phyloP scores from a whole-genome alignment of 306 rosid genomes.

The Benincasa hispida region DNA sequence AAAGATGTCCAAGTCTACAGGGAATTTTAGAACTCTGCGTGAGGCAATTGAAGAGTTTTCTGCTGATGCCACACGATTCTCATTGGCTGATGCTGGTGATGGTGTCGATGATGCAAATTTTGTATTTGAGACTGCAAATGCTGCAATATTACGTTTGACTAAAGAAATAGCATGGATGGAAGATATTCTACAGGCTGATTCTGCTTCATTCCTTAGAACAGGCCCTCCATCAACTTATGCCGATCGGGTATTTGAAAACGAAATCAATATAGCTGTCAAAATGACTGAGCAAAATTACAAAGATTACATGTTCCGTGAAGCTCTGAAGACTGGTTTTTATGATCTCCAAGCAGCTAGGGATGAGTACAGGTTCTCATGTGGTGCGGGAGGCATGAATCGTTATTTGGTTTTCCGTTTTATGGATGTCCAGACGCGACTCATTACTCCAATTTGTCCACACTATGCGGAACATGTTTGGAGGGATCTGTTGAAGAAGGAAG shows the following conservation, averaged over 20 bases:
- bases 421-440: conserved; percentile 87
- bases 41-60: conserved; percentile 88
- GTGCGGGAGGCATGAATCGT: conserved; percentile 56
- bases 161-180: conserved; percentile 84
- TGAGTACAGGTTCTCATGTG: conserved; percentile 79
- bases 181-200: conserved; percentile 54
- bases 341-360: conserved; percentile 89
- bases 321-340: conserved; percentile 79
- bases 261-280: conserved; percentile 65
- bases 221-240: conserved; percentile 78
- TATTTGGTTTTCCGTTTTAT: conserved; percentile 64
- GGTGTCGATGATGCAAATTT: conserved; percentile 93
- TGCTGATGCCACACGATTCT: conserved; percentile 81
- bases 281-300: conserved; percentile 64
- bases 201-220: conserved; percentile 49
- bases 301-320: conserved; percentile 77
- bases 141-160: conserved; percentile 75
- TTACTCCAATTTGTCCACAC: conserved; percentile 88
- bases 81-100: conserved; percentile 96
- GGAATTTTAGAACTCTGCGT: conserved; percentile 76
- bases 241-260: conserved; percentile 70
- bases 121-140: conserved; percentile 80
- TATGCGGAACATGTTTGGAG: conserved; percentile 84
- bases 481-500: conserved; percentile 64
- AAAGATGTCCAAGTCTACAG: conserved; percentile 94